Evolutionary conservation across 139 green algal genomes (phyloP).

Genomic region (Penium margaritaceum): DNA sequence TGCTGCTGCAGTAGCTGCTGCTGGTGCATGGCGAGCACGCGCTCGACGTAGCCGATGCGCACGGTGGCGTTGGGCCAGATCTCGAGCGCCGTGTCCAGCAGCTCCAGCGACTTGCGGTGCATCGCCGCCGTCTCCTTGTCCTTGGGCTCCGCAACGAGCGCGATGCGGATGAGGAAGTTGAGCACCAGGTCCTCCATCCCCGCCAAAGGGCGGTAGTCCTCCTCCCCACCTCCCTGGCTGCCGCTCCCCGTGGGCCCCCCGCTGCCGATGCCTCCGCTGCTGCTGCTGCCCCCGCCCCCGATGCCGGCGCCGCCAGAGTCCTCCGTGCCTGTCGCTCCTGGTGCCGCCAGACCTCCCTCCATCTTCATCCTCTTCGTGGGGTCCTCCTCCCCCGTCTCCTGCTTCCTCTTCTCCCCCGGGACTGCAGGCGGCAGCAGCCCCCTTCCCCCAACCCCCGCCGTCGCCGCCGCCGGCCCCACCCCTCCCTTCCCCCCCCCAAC

Average conservation of each 20-base stretch:
- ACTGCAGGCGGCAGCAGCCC: no score
- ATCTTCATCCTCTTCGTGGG: no score
- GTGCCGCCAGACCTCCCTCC: no score
- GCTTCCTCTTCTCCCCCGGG: no score
- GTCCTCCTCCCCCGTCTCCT: no score
- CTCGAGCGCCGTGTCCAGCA: conserved; percentile 42
- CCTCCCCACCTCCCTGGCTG: conserved; percentile 31
- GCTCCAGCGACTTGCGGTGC: conserved; percentile 35
- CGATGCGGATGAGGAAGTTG: conserved; percentile 74
- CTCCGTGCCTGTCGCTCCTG: no score
- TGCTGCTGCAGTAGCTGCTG: conserved; percentile 25
- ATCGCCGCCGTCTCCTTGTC: conserved; percentile 58
- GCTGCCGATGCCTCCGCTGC: background rate
- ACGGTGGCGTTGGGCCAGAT: conserved; percentile 56
- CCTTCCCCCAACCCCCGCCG: no score
- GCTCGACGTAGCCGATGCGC: conserved; percentile 73
- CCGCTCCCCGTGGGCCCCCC: no score
- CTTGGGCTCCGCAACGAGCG: conserved; percentile 36
- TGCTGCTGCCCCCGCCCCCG: background rate
- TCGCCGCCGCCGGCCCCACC: no score
- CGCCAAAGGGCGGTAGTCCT: conserved; percentile 52
- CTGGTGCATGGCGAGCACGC: conserved; percentile 35
- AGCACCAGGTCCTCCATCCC: conserved; percentile 75
- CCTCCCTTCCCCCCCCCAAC: no score
- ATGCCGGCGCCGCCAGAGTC: no score